Conservation (phyloP, 73 alveolate genomes). For the Blepharisma japonicum region DNA sequence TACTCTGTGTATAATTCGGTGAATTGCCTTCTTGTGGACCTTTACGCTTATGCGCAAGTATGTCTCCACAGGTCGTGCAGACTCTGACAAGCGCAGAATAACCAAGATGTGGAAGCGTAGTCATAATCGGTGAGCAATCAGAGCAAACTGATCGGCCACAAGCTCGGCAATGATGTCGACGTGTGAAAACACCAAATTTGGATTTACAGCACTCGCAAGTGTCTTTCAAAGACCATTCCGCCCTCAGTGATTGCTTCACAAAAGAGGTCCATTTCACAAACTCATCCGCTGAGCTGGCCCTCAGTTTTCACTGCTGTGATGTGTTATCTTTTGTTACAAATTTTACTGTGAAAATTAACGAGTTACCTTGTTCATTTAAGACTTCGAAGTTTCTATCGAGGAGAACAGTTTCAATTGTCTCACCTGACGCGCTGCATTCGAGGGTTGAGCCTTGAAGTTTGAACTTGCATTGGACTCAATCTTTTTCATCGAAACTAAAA, state of each 20-base stretch:
- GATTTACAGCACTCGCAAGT: neutral
- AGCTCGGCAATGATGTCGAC: conserved; percentile 21
- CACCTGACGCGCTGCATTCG: neutral
- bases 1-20: conserved; percentile 7
- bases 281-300: neutral
- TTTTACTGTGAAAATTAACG: conserved; percentile 6
- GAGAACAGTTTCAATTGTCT: neutral
- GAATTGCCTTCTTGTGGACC: neutral
- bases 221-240: neutral
- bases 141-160: conserved; percentile 1
- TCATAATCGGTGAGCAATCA: conserved; percentile 26
- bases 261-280: neutral
- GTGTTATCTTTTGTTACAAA: neutral
- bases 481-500: no score
- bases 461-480: no score
- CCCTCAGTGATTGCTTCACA: neutral
- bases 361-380: conserved; percentile 3
- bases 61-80: neutral
- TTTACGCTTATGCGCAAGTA: neutral
- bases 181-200: neutral
- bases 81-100: conserved; percentile 7
- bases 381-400: conserved; percentile 16
- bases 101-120: neutral
- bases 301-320: neutral
- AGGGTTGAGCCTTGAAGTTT: no score